A percentile compares a stretch with the other conserved stretches of the same genome.
Conservation (phyloP, 2,329 filamentous ascomycete genomes). For the Dactylellina cionopaga region DNA sequence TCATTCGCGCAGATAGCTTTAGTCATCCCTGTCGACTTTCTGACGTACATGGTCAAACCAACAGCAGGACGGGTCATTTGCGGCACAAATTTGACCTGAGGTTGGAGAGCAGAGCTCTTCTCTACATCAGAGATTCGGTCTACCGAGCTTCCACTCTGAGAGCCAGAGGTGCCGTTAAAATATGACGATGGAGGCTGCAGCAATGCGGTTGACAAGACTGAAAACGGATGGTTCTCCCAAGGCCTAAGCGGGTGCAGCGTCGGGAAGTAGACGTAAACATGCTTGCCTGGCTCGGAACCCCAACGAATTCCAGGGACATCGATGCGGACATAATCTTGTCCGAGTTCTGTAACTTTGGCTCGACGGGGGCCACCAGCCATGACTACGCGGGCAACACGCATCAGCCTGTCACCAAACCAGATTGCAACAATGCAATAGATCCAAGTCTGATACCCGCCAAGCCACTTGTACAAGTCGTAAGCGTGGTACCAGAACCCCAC, state of each 20-base stretch:
- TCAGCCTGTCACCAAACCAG: conserved; percentile 64
- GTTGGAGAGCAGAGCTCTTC: not conserved
- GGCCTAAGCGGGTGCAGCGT: conserved; percentile 60
- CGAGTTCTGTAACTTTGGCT: conserved; percentile 61
- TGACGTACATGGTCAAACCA: conserved; percentile 59
- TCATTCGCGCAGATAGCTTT: conserved; percentile 56
- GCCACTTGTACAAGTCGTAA: conserved; percentile 59
- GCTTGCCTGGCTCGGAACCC: conserved; percentile 58
- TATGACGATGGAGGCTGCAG: conserved; percentile 23
- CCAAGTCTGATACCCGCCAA: conserved; percentile 63
- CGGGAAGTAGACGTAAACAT: conserved; percentile 66
- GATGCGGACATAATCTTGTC: conserved; percentile 60
- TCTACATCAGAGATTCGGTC: conserved; percentile 9
- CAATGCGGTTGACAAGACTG: conserved; percentile 59
- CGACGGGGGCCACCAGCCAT: conserved; percentile 60
- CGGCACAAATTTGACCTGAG: not conserved
- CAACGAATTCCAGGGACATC: conserved; percentile 62
- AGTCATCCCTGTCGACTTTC: conserved; percentile 60
- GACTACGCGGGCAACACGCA: conserved; percentile 61
- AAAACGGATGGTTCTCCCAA: conserved; percentile 70
- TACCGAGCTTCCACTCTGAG: not conserved
- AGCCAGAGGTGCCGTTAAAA: not conserved
- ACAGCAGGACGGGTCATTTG: not conserved
- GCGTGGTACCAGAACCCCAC: conserved; percentile 64
- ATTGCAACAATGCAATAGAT: conserved; percentile 62